phyloP scores from a whole-genome alignment of 305 asterid species.

The Solanum hybrid region DNA sequence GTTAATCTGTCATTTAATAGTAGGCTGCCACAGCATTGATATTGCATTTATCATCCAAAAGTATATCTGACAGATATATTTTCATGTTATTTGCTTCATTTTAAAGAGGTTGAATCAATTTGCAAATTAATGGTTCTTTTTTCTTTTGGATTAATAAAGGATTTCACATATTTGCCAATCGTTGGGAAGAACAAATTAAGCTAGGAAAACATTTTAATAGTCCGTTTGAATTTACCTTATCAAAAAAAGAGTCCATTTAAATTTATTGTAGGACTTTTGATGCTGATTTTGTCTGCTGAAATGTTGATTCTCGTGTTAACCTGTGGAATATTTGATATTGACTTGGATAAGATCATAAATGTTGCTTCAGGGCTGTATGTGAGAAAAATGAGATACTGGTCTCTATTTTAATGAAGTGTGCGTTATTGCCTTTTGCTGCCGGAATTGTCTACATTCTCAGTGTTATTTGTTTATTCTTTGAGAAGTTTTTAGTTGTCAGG shows the following conservation, averaged over 20 bases:
- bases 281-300: neutral
- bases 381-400: neutral
- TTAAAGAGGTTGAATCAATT: neutral
- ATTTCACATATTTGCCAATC: neutral
- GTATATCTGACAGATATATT: neutral
- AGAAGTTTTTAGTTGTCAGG: neutral
- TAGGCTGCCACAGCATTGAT: neutral
- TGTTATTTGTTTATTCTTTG: neutral
- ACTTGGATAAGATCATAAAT: neutral
- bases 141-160: neutral
- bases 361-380: neutral
- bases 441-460: neutral
- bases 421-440: neutral
- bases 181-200: neutral
- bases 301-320: neutral
- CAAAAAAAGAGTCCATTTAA: neutral
- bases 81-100: neutral
- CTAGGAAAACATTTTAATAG: neutral
- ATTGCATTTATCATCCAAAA: neutral
- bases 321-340: neutral
- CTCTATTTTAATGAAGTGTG: neutral
- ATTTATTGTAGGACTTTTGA: neutral
- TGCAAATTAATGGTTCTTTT: neutral
- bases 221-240: neutral
- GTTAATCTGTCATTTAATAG: neutral